Conservation (phyloP, 257 asterid genomes). For the Petunia axillaris region DNA sequence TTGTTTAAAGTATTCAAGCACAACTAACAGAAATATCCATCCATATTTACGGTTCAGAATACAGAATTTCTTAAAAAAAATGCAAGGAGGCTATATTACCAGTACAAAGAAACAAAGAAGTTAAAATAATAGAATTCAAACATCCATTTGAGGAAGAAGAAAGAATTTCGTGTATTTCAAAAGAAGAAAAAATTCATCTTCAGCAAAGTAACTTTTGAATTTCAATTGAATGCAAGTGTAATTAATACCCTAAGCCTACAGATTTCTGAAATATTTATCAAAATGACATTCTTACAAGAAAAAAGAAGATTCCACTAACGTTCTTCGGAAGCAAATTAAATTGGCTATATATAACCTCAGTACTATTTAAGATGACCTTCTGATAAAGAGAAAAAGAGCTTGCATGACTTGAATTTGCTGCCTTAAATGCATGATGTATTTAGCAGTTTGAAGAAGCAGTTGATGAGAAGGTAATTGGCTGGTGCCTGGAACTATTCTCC, state of each 20-base stretch:
- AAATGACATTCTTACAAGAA: neutral
- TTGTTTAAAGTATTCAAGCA: neutral
- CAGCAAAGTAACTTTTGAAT: neutral
- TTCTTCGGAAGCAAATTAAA: neutral
- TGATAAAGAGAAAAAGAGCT: conserved; percentile 18
- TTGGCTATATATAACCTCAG: neutral
- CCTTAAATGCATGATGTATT: conserved; percentile 16
- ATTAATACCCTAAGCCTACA: neutral
- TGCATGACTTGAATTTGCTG: conserved; percentile 19
- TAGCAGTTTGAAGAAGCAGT: conserved; percentile 21
- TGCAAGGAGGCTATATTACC: neutral
- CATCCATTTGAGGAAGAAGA: neutral
- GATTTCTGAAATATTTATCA: neutral
- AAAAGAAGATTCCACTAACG: neutral
- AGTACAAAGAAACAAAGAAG: neutral
- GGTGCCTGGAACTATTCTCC: conserved; percentile 25
- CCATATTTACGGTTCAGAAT: conserved; percentile 1
- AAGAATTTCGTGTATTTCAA: too few relatives aligned
- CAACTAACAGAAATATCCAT: neutral
- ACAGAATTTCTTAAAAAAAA: neutral
- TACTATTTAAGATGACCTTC: neutral
- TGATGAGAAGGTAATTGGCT: conserved; percentile 13
- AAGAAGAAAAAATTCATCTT: neutral
- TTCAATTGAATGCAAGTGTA: neutral
- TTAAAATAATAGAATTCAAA: neutral